Conservation (phyloP, 2,329 filamentous ascomycete genomes). For the Fusarium sp. region DNA sequence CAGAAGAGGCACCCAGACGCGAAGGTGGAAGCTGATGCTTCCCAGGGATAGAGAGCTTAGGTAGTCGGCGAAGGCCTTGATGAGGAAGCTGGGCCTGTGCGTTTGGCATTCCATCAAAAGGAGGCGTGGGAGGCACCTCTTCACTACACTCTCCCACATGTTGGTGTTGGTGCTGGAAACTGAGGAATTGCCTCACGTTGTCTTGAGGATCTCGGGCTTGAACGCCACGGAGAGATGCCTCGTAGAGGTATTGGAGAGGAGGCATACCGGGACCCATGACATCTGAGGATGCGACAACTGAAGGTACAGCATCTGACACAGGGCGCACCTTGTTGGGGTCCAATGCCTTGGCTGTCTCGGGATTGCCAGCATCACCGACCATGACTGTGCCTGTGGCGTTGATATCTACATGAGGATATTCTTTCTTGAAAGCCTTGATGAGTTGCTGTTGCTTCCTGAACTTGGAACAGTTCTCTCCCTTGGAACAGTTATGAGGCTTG, state of each 20-base stretch:
- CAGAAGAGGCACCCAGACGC: conserved; percentile 47
- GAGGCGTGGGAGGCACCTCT: conserved; percentile 77
- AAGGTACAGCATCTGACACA: conserved; percentile 81
- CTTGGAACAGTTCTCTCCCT: conserved; percentile 87
- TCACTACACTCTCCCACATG: conserved; percentile 63
- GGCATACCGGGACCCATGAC: conserved; percentile 80
- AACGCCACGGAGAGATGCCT: conserved; percentile 77
- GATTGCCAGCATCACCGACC: conserved; percentile 84
- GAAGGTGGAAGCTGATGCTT: conserved; percentile 50
- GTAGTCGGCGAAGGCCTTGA: conserved; percentile 68
- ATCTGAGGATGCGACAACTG: conserved; percentile 91
- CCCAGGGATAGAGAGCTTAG: conserved; percentile 72
- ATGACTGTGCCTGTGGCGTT: conserved; percentile 75
- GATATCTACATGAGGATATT: conserved; percentile 75
- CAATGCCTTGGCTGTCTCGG: conserved; percentile 71
- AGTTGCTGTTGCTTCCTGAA: conserved; percentile 84
- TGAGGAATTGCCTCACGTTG: conserved; percentile 91
- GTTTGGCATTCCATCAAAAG: conserved; percentile 70
- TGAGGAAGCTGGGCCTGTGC: conserved; percentile 61
- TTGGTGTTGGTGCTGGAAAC: conserved; percentile 79
- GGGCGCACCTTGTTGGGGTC: conserved; percentile 72
- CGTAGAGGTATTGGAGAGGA: conserved; percentile 77
- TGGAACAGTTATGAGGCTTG: conserved; percentile 85
- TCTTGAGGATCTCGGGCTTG: conserved; percentile 86
- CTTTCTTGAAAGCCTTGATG: conserved; percentile 79